A percentile compares a stretch with the other conserved stretches of the same genome.
phyloP scores from a whole-genome alignment of 805 yeast genomes.

The Saccharomycopsis sp. region DNA sequence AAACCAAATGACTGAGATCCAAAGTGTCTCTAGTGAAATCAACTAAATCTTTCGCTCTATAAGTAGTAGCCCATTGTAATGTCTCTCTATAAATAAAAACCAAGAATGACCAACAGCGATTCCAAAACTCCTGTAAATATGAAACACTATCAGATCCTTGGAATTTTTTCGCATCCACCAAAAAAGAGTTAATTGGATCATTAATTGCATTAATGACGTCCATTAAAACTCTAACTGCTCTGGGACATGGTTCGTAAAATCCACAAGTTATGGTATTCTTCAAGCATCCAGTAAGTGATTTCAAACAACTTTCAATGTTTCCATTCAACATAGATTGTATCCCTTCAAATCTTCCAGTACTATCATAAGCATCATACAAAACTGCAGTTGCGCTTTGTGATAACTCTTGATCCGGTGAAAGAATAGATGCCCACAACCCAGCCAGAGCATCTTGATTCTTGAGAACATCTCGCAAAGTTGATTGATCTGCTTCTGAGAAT shows the following conservation, averaged over 20 bases:
- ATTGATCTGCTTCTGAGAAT: constrained; percentile 34
- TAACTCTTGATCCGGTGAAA: constrained; percentile 50
- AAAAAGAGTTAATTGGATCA: constrained; percentile 60
- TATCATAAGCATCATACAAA: constrained; percentile 71
- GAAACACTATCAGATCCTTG: no score
- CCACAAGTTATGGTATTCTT: constrained; percentile 38
- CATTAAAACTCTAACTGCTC: constrained; percentile 65
- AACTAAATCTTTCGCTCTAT: constrained; percentile 48
- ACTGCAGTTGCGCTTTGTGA: constrained; percentile 68
- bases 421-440: constrained; percentile 72
- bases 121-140: constrained; percentile 58
- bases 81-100: constrained; percentile 62
- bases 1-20: constrained; percentile 62
- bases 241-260: constrained; percentile 66
- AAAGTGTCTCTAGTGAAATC: constrained; percentile 85
- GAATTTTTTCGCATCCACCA: constrained; percentile 28
- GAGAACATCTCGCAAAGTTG: constrained; percentile 34
- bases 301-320: constrained; percentile 39
- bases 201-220: constrained; percentile 59
- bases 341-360: constrained; percentile 73
- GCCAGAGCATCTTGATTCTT: constrained; percentile 37
- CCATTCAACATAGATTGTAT: constrained; percentile 45
- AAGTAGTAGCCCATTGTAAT: constrained; percentile 63
- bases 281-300: constrained; percentile 42
- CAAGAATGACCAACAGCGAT: constrained; percentile 62